phyloP scores from a whole-genome alignment of 2,329 filamentous ascomycete genomes.

The Alternaria triticimaculans region DNA sequence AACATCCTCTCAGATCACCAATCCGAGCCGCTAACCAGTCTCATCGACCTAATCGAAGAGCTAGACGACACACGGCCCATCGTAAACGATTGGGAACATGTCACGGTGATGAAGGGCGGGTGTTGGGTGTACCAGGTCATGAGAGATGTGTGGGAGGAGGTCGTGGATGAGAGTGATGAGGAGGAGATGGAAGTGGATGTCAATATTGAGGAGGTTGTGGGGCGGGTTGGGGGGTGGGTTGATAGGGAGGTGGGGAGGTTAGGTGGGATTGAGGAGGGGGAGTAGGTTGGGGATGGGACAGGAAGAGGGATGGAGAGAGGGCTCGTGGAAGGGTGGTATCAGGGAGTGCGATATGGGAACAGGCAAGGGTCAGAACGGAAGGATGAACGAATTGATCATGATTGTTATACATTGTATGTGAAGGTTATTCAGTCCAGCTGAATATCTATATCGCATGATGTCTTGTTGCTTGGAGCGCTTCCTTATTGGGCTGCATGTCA shows the following conservation, averaged over 20 bases:
- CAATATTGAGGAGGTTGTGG: not conserved
- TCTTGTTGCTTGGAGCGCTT: not conserved
- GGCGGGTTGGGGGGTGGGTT: constrained; percentile 1
- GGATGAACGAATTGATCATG: not conserved
- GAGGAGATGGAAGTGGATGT: not conserved
- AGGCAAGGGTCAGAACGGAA: not conserved
- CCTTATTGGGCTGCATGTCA: not conserved
- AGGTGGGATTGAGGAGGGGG: not conserved
- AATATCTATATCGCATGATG: not conserved
- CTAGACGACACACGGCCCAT: constrained; percentile 5
- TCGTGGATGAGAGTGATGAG: not conserved
- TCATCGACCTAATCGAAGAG: not conserved
- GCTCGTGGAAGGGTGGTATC: too few relatives aligned
- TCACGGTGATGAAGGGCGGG: constrained; percentile 4
- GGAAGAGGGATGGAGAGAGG: not conserved
- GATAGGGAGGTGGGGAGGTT: constrained; percentile 2
- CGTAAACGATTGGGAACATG: constrained; percentile 6
- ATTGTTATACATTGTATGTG: not conserved
- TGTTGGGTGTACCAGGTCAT: constrained; percentile 5
- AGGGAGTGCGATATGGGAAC: not conserved
- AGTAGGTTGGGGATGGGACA: not conserved
- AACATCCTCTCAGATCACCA: constrained; percentile 7
- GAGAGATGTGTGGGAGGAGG: constrained; percentile 3
- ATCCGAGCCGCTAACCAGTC: not conserved
- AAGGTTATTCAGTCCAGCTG: not conserved